Evolutionary conservation across 1,284 basidiomycete species (phyloP).

Genomic region (Melampsora americana): DNA sequence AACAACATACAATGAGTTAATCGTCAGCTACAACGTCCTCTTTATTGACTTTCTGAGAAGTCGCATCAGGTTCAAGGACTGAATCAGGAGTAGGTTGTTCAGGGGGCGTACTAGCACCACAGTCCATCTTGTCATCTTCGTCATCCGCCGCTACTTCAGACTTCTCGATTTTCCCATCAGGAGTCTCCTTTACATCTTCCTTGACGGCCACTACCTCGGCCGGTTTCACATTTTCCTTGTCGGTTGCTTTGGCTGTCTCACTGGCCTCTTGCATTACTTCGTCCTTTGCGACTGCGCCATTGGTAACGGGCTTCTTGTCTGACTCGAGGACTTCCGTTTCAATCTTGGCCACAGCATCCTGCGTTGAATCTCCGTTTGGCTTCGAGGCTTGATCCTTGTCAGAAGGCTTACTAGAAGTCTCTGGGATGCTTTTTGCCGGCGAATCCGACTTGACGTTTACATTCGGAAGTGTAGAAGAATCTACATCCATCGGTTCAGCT

Average conservation of each 20-base stretch:
- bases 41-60: not conserved
- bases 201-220: not conserved
- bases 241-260: not conserved
- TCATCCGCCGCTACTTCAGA: not conserved
- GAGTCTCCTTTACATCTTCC: not conserved
- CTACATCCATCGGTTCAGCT: not conserved
- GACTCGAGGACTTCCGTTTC: conserved; percentile 1
- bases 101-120: not conserved
- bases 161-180: not conserved
- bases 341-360: not conserved
- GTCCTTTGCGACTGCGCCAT: not conserved
- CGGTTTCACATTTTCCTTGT: not conserved
- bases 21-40: not conserved
- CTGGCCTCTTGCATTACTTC: conserved; percentile 5
- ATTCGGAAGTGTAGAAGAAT: not conserved
- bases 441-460: conserved; percentile 6
- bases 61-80: not conserved
- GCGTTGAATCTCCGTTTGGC: not conserved
- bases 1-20: not conserved
- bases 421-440: conserved; percentile 8
- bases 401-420: not conserved
- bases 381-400: conserved; percentile 12
- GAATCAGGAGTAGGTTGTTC: conserved; percentile 6
- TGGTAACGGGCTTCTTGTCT: conserved; percentile 5
- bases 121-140: conserved; percentile 5